Percentiles rank a stretch among this genome's conserved stretches.
Evolutionary conservation across 2,329 filamentous ascomycete species (phyloP).

Genomic region (Dothidotthia symphoricarpi): DNA sequence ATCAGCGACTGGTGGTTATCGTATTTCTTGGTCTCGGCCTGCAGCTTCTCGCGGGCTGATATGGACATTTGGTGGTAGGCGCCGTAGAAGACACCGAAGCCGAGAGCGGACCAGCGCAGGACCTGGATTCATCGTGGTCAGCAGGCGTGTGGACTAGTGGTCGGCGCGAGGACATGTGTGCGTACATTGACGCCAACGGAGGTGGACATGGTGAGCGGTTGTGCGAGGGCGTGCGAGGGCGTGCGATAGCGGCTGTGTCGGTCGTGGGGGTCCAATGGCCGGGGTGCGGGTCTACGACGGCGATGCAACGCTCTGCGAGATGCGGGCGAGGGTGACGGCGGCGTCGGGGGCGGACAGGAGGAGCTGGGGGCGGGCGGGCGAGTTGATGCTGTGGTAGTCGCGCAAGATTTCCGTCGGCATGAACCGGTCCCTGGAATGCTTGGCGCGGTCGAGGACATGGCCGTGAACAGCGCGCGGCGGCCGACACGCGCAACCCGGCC

Average conservation of each 20-base stretch:
- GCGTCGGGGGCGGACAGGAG: conserved; percentile 22
- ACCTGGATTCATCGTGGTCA: conserved; percentile 60
- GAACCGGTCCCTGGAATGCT: not conserved
- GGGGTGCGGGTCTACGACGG: conserved; percentile 18
- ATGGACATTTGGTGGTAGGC: conserved; percentile 89
- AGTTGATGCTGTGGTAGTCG: conserved; percentile 12
- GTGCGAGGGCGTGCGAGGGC: conserved; percentile 24
- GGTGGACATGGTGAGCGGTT: conserved; percentile 41
- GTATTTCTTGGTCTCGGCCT: conserved; percentile 74
- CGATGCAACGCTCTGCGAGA: conserved; percentile 12
- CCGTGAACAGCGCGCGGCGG: not conserved
- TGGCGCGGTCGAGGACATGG: not conserved
- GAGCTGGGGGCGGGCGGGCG: conserved; percentile 18
- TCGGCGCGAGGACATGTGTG: conserved; percentile 14
- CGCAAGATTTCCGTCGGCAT: not conserved
- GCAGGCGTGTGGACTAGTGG: conserved; percentile 9
- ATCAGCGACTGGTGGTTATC: conserved; percentile 90
- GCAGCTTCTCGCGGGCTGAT: conserved; percentile 67
- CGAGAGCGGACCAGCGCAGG: conserved; percentile 93
- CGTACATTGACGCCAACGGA: conserved; percentile 56
- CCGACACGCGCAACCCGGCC: no score
- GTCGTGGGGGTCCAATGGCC: conserved; percentile 34
- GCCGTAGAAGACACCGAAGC: conserved; percentile 90
- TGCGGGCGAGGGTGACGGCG: conserved; percentile 18
- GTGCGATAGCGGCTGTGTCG: no score